A percentile compares a stretch with the other conserved stretches of the same genome.
phyloP scores from a whole-genome alignment of 169 alveolate genomes.

The Amoebophrya sp. region DNA sequence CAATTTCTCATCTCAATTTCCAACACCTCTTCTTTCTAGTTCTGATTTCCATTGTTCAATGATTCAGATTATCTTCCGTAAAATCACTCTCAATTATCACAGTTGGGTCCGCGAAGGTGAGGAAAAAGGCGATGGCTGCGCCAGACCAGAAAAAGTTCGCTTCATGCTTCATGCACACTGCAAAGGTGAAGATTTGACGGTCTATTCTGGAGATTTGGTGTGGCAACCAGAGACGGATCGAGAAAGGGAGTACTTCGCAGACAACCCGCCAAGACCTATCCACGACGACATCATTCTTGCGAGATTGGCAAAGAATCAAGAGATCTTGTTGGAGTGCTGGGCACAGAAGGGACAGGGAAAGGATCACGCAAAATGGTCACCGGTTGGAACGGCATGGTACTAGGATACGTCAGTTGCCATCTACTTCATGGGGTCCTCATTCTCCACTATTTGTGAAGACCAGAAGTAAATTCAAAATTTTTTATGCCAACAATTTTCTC shows the following conservation, averaged over 20 bases:
- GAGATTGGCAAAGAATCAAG: neutral
- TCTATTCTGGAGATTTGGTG: neutral
- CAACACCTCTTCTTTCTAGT: neutral
- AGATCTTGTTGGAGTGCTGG: slow-evolving; percentile 8
- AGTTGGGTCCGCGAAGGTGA: neutral
- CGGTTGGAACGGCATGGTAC: slow-evolving; percentile 11
- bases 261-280: neutral
- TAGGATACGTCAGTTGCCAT: neutral
- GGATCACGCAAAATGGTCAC: neutral
- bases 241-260: neutral
- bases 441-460: neutral
- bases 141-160: neutral
- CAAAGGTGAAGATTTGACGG: neutral
- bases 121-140: neutral
- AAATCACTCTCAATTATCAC: too few species aligned
- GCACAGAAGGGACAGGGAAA: neutral
- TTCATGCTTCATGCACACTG: neutral
- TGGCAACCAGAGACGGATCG: neutral
- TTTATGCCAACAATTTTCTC: neutral
- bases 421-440: neutral
- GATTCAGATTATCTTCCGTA: neutral
- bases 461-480: too few species aligned
- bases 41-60: neutral
- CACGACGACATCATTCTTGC: neutral
- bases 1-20: neutral